Evolutionary conservation across 164 flowering plant species (phyloP).

Genomic region (Nymphaea thermarum): DNA sequence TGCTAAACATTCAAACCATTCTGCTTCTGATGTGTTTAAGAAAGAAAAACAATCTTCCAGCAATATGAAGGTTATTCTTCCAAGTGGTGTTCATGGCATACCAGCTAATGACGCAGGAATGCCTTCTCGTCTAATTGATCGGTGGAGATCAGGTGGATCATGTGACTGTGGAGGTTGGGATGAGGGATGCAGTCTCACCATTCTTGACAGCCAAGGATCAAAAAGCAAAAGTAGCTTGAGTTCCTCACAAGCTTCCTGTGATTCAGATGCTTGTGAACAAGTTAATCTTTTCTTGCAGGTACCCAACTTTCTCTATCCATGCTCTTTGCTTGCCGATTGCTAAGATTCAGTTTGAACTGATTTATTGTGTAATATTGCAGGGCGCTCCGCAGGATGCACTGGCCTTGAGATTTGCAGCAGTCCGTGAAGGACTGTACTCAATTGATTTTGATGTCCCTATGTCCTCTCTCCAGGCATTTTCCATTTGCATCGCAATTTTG

Average conservation of each 20-base stretch:
- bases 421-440: conserved; percentile 38
- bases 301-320: not conserved
- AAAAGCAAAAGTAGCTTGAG: conserved; percentile 1
- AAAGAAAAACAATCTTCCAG: conserved; percentile 2
- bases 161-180: conserved; percentile 99
- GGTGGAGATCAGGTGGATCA: conserved; percentile 84
- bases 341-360: too few species aligned
- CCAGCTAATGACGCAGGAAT: conserved; percentile 35
- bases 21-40: not conserved
- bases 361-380: not conserved
- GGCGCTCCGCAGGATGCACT: conserved; percentile 27
- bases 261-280: conserved; percentile 8
- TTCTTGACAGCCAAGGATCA: conserved; percentile 30
- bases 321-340: not conserved
- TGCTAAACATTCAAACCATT: not conserved
- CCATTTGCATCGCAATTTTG: conserved; percentile 44
- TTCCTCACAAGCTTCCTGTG: conserved; percentile 9
- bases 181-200: conserved; percentile 58
- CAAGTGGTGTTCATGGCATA: conserved; percentile 62
- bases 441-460: conserved; percentile 43
- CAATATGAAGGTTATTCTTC: conserved; percentile 47
- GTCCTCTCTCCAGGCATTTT: conserved; percentile 67
- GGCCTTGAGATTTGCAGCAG: conserved; percentile 39
- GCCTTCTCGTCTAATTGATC: conserved; percentile 60
- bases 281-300: conserved; percentile 69